phyloP scores from a whole-genome alignment of 805 yeast genomes.

The Lipomyces japonicus region DNA sequence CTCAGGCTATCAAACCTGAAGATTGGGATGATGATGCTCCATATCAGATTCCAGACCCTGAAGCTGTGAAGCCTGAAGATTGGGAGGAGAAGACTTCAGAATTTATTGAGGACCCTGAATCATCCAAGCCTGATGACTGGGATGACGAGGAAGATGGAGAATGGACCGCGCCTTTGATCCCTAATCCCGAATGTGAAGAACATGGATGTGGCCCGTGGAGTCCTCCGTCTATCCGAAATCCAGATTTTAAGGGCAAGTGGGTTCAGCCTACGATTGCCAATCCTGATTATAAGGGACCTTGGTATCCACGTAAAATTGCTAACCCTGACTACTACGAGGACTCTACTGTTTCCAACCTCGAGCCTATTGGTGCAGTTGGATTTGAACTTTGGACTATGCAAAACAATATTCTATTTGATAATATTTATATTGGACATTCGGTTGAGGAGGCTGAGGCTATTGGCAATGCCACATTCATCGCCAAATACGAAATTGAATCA shows the following conservation, averaged over 20 bases:
- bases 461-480: slow-evolving; percentile 69
- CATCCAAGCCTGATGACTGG: slow-evolving; percentile 73
- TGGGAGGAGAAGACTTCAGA: slow-evolving; percentile 70
- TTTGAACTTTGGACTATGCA: slow-evolving; percentile 90
- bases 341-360: slow-evolving; percentile 53
- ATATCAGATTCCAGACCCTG: slow-evolving; percentile 60
- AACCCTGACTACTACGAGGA: slow-evolving; percentile 72
- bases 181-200: slow-evolving; percentile 67
- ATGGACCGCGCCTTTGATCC: slow-evolving; percentile 68
- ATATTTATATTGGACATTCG: slow-evolving; percentile 80
- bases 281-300: slow-evolving; percentile 74
- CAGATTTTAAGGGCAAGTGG: slow-evolving; percentile 77
- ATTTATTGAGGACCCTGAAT: slow-evolving; percentile 64
- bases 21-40: slow-evolving; percentile 82
- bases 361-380: slow-evolving; percentile 74
- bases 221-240: slow-evolving; percentile 63
- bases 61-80: slow-evolving; percentile 62
- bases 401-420: slow-evolving; percentile 68
- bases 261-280: slow-evolving; percentile 60
- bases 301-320: slow-evolving; percentile 62
- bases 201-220: slow-evolving; percentile 81
- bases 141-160: slow-evolving; percentile 86
- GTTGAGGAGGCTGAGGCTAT: slow-evolving; percentile 77
- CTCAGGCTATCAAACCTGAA: slow-evolving; percentile 60
- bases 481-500: slow-evolving; percentile 38